Conservation (phyloP, 345 rosid genomes). For the Corchorus olitorius region DNA sequence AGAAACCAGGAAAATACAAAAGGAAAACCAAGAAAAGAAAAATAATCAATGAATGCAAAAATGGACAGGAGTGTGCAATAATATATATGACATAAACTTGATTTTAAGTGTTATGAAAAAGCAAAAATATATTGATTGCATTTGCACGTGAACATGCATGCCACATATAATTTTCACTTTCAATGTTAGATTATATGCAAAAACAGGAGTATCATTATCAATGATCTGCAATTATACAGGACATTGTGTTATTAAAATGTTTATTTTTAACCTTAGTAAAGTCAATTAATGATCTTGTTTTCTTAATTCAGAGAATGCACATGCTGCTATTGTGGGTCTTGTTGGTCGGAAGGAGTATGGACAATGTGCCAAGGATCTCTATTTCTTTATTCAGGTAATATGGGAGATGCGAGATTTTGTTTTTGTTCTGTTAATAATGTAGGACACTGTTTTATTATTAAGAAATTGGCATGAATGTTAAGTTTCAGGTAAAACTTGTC, state of each 20-base stretch:
- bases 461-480: too few species aligned
- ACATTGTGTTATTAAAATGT: neutral
- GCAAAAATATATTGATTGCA: neutral
- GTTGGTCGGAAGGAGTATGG: slow-evolving; percentile 93
- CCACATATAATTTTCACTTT: neutral
- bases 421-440: too few species aligned
- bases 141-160: neutral
- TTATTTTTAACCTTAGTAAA: neutral
- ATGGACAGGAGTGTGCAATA: neutral
- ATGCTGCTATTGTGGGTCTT: slow-evolving; percentile 72
- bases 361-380: slow-evolving; percentile 88
- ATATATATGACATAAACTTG: neutral
- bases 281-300: neutral
- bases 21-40: neutral
- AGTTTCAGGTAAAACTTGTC: too few species aligned
- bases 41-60: neutral
- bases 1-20: neutral
- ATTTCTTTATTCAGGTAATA: slow-evolving; percentile 92
- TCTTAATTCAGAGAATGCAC: slow-evolving; percentile 75
- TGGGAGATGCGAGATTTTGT: neutral
- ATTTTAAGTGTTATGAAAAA: neutral
- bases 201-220: neutral
- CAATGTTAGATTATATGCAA: neutral
- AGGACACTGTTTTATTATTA: too few species aligned
- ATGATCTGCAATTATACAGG: slow-evolving; percentile 5